Conservation (phyloP, 1,284 basidiomycete species). For the Vanrija sp. region DNA sequence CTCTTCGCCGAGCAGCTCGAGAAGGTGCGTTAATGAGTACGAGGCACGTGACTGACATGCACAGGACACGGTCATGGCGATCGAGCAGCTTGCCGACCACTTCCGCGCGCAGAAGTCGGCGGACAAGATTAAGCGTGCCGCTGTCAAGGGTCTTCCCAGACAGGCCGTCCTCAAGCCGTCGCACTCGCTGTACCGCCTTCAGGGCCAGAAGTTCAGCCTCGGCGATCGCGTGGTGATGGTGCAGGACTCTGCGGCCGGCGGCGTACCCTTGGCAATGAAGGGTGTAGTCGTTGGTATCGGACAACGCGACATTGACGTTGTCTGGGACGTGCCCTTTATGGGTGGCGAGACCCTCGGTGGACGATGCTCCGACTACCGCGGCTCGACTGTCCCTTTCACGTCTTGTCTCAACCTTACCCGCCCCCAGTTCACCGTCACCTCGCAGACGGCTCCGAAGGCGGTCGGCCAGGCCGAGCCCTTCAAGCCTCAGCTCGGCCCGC, state of each 20-base stretch:
- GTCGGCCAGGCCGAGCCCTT: conserved; percentile 51
- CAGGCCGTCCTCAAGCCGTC: conserved; percentile 90
- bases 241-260: conserved; percentile 75
- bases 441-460: conserved; percentile 48
- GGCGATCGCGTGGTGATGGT: conserved; percentile 98
- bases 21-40: conserved; percentile 54
- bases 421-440: conserved; percentile 70
- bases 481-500: conserved; percentile 64
- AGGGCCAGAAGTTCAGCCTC: conserved; percentile 81
- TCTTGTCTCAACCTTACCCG: conserved; percentile 79
- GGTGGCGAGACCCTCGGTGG: conserved; percentile 83
- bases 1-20: conserved; percentile 87
- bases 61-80: conserved; percentile 69
- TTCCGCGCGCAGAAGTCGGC: conserved; percentile 61
- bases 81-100: conserved; percentile 67
- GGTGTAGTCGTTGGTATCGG: conserved; percentile 90
- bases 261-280: conserved; percentile 84
- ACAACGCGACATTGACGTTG: conserved; percentile 84
- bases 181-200: conserved; percentile 83
- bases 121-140: conserved; percentile 74
- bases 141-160: conserved; percentile 88
- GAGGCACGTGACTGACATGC: neutral
- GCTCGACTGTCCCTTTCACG: conserved; percentile 76
- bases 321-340: conserved; percentile 95
- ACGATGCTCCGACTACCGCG: conserved; percentile 85